Evolutionary conservation across 192 early-diverging fungal genomes (phyloP), one percentile per base, ranked within the genome.

Genomic region (Coemansia reversa): DNA sequence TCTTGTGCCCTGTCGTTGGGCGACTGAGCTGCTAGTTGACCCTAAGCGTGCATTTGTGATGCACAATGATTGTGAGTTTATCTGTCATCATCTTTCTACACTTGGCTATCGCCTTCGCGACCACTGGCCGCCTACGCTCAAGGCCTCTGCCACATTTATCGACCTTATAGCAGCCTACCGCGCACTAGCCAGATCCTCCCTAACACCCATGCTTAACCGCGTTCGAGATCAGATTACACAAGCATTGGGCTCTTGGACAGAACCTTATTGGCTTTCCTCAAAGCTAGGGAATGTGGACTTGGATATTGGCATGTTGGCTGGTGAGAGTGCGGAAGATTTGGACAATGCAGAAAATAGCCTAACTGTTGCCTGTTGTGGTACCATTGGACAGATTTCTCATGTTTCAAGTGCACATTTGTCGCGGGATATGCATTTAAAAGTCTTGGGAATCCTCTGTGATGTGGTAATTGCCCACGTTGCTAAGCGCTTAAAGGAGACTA

Each of bases 21-120:
- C 60, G 4, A 30, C 70, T 30, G 57, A 58, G 19, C 54, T 69
- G 28, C 32, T 66, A 19, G 55, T 53, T 12, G 57, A 63, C 53
- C 60, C 66, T 16, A 73, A 70, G 64, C 70, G 60, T 8, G 74
- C 69, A 22, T 71, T 82, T 64, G 62, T 82, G 42, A 24, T 74
- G 47, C 60, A 66, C 58, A 77, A 71, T 53, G 80, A 82, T 63
- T 82, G 80, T 61, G 71, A 74, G 53, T 82, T 60, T 57, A 65
- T 77, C 30, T 64, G 55, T 47, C 80, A 74, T 50, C 68, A 77
- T 51, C 47, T 82, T 51, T 42, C 75, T 1, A 66, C 69, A 0
- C 72, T 82, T 7, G 74, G 70, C 19, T 62, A 67, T 28, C 60
- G 67, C 19, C 55, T 60, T 28, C 66, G 66, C 19, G 71, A 66